Conservation (phyloP, 2,329 filamentous ascomycete species). For the Exophiala mesophila region DNA sequence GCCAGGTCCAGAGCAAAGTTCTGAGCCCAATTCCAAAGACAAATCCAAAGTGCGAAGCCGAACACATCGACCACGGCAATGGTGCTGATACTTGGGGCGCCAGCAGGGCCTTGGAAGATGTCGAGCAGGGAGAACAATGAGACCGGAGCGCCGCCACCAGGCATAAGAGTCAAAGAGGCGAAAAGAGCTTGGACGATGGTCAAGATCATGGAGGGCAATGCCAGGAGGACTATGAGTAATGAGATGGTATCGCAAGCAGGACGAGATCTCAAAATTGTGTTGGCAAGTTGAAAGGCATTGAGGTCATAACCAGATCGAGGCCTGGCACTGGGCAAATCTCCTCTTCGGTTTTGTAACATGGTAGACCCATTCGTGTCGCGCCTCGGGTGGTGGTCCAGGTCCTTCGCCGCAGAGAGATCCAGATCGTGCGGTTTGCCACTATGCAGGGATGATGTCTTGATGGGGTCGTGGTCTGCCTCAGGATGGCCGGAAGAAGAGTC, state of each 20-base stretch:
- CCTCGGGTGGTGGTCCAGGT: slow-evolving; percentile 11
- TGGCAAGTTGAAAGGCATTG: slow-evolving; percentile 69
- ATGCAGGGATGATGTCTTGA: slow-evolving; percentile 1
- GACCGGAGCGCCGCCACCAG: slow-evolving; percentile 72
- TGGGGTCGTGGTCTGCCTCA: slow-evolving; percentile 5
- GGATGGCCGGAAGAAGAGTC: slow-evolving; percentile 3
- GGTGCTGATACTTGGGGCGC: slow-evolving; percentile 79
- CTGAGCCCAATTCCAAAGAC: slow-evolving; percentile 81
- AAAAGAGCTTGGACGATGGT: slow-evolving; percentile 89
- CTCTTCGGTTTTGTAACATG: slow-evolving; percentile 45
- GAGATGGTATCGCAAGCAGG: slow-evolving; percentile 93
- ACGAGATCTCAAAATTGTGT: slow-evolving; percentile 83
- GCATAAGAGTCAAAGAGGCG: slow-evolving; percentile 86
- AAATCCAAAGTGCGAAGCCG: slow-evolving; percentile 78
- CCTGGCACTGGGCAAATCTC: slow-evolving; percentile 66
- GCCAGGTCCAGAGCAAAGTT: slow-evolving; percentile 84
- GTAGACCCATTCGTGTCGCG: slow-evolving; percentile 20
- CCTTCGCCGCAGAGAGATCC: slow-evolving; percentile 5
- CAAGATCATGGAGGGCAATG: slow-evolving; percentile 80
- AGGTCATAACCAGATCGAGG: slow-evolving; percentile 64
- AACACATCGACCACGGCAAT: slow-evolving; percentile 79
- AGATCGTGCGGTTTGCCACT: slow-evolving; percentile 5
- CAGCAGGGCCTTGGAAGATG: slow-evolving; percentile 81
- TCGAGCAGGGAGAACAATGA: slow-evolving; percentile 76
- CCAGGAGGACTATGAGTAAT: slow-evolving; percentile 91